Evolutionary conservation across 73 alveolate genomes (phyloP), one percentile per base, ranked within the genome.

Genomic region (Blepharisma stoltei): DNA sequence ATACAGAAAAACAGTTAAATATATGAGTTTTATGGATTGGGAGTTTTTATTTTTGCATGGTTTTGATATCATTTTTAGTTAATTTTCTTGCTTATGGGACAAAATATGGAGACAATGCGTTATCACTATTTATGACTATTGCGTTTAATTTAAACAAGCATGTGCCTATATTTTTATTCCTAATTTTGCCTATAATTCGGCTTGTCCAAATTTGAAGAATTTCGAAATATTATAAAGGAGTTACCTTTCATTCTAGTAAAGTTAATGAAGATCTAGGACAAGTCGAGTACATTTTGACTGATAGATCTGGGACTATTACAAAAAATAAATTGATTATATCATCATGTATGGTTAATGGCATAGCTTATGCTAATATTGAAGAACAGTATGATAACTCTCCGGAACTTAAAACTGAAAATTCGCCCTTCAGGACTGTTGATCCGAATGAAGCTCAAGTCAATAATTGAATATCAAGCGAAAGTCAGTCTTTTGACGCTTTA

Each of bases 291-390:
- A n/a, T 60, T 25, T 8, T 60, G 46, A 9, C 23, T 8, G 23
- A 60, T 25, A 60, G 23, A 60, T 14, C 73, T 14, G 73, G 73
- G 73, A 60, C 73, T n/a, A n/a, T 60, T 60, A 60, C 73, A 18
- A 25, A 25, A 60, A 60, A 60, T 60, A 11, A 60, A 5, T 25
- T 60, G 2, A 60, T 8, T 9, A 38, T 38, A 14, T 38, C 14
- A 60, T n/a, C 23, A 2, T 60, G 73, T 4, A 25, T 60, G n/a
- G 46, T 60, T 5, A 9, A 9, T 14, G 73, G 23, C 38, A 60
- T 14, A 25, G 73, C 23, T 25, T 60, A 18, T 60, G 0, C 18
- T 8, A 60, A 60, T 32, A 32, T 32, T 32, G 41, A 32, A 32
- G 41, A 32, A 32, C 41, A 32, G 3, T 32, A 32, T 3, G 41